Conservation (phyloP, 75 land plant genomes). For the Azolla pinnata region DNA sequence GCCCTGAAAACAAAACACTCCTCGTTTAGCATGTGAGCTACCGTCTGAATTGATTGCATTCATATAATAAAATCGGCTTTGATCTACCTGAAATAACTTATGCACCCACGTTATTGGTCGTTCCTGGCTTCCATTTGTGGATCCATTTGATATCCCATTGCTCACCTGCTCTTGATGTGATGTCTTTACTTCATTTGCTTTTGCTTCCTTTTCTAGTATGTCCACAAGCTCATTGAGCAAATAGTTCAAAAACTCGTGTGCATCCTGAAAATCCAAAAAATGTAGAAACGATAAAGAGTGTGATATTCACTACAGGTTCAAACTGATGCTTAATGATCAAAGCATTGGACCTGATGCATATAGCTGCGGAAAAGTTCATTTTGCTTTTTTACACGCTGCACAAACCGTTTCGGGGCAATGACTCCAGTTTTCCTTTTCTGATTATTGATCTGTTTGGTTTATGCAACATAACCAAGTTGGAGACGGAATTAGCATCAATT, state of each 20-base stretch:
- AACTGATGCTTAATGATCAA: too few relatives aligned
- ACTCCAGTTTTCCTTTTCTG: constrained; percentile 99
- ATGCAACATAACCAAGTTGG: too few relatives aligned
- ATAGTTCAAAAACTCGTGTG: constrained; percentile 92
- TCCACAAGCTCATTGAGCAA: constrained; percentile 94
- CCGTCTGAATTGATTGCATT: too few relatives aligned
- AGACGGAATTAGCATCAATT: too few relatives aligned
- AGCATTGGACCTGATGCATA: constrained; percentile 94
- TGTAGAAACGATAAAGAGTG: too few relatives aligned
- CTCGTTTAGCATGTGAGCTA: too few relatives aligned
- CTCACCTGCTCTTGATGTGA: constrained; percentile 30
- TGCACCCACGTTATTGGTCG: constrained; percentile 90
- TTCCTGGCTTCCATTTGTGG: constrained; percentile 51
- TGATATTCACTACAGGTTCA: too few relatives aligned
- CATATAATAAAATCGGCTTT: too few relatives aligned
- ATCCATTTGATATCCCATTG: constrained; percentile 52
- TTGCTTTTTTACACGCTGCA: constrained; percentile 86
- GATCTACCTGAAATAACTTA: constrained; percentile 76
- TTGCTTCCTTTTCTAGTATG: constrained; percentile 80
- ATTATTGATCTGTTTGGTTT: constrained; percentile 69
- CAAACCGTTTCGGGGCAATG: constrained; percentile 92
- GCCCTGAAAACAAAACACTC: too few relatives aligned
- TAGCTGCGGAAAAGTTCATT: constrained; percentile 94
- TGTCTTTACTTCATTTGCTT: constrained; percentile 26
- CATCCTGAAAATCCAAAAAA: constrained; percentile 49